Conservation (phyloP, 805 yeast genomes). For the Scheffersomyces spartinae region DNA sequence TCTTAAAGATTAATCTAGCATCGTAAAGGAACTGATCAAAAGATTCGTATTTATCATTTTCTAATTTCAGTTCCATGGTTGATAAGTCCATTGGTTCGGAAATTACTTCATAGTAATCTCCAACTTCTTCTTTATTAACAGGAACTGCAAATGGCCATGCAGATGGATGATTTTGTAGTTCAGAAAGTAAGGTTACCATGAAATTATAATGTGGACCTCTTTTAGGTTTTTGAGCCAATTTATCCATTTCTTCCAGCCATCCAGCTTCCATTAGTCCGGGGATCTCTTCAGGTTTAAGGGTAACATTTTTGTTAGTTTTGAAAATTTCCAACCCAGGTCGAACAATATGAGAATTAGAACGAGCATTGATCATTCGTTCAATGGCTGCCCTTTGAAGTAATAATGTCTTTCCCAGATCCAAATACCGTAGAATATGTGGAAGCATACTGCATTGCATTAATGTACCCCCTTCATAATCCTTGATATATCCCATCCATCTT, state of each 20-base stretch:
- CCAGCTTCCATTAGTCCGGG: conserved; percentile 93
- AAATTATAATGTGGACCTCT: conserved; percentile 90
- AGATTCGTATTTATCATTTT: conserved; percentile 80
- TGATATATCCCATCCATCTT: conserved; percentile 97
- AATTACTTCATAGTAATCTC: conserved; percentile 91
- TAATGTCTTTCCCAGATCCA: conserved; percentile 79
- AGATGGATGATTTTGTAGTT: conserved; percentile 86
- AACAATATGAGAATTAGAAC: conserved; percentile 70
- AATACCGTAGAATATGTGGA: conserved; percentile 67
- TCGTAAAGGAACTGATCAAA: conserved; percentile 91
- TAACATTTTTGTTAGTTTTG: conserved; percentile 31
- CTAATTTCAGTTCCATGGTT: conserved; percentile 89
- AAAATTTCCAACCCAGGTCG: conserved; percentile 75
- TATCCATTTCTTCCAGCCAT: conserved; percentile 98
- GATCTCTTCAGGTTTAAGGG: conserved; percentile 66
- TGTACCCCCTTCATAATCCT: conserved; percentile 98
- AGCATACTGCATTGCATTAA: conserved; percentile 95
- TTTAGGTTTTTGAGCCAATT: conserved; percentile 87
- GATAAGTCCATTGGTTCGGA: conserved; percentile 97
- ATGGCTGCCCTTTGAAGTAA: conserved; percentile 88
- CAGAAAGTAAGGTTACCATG: conserved; percentile 81
- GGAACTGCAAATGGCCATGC: conserved; percentile 98
- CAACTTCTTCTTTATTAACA: conserved; percentile 86
- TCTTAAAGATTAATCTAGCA: conserved; percentile 73
- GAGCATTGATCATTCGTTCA: conserved; percentile 65